Base-by-base conservation (phyloP, 2,329 filamentous ascomycete genomes). In the Fusarium mexicanum region DNA sequence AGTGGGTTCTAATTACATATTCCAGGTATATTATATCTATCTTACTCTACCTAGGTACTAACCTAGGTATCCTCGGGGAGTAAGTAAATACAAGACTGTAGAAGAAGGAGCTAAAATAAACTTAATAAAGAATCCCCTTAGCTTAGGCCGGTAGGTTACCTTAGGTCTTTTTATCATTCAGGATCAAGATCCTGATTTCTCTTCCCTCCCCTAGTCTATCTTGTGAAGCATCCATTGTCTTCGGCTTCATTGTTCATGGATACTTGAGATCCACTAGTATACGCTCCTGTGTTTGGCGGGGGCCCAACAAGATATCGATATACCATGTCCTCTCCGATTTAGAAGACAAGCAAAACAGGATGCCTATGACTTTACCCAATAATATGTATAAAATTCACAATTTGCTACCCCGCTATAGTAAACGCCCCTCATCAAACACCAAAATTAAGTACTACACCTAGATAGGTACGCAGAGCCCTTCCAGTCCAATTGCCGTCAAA, bases 331-430 rank as follows among this genome's bases (percentile, higher is more conserved):
- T 24, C 48, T 51, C 31, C 16, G 31, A 31, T 10, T 8, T 24
- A 24, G 31, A 35, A 24, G 22, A 20, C 48, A 24, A 37, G n/a
- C 9, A 37, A 53, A 53, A 31, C 26, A n/a, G 24, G 18, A 46
- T 33, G 22, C 24, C 13, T 41, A 47, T 47, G 24, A 20, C 31
- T 18, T 35, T 35, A 24, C 22, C 18, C 13, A 44, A 24, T 58
- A 58, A 22, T 46, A 58, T 20, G 24, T 44, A 26, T 46, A 9
- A 47, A 35, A n/a, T 47, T 29, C 55, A 38, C 50, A n/a, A 26
- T 33, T 29, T 33, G 53, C 33, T 61, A 67, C 66, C 62, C 62
- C 62, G 48, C 66, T 38, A 29, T 55, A 11, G 48, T 44, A 40
- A 38, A 51, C 51, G 55, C 17, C 40, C 60, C 38, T 58, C 40